phyloP scores from a whole-genome alignment of 139 green algal species.

The Chlorella ohadii region DNA sequence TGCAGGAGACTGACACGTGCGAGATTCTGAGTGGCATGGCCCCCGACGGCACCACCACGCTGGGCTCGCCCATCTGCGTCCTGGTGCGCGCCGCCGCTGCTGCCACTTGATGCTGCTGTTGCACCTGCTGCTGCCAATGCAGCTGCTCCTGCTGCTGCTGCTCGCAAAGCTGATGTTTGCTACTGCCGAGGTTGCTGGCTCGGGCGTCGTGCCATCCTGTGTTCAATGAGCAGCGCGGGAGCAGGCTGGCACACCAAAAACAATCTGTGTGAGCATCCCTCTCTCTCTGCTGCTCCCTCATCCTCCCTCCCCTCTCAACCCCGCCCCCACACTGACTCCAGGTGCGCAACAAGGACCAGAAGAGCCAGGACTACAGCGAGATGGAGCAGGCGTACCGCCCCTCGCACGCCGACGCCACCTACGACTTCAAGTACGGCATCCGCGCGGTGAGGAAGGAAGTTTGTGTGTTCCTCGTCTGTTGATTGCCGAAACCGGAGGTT shows the following conservation, averaged over 20 bases:
- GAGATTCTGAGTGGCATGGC: conserved; percentile 91
- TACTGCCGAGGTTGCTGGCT: no score
- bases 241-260: no score
- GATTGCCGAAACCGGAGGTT: no score
- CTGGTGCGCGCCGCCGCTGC: conserved; percentile 68
- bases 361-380: conserved; percentile 85
- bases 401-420: conserved; percentile 95
- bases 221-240: no score
- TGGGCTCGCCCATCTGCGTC: conserved; percentile 95
- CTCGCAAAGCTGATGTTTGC: no score
- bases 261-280: no score
- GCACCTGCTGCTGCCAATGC: no score
- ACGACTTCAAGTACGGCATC: conserved; percentile 99
- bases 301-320: no score
- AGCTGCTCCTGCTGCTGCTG: background rate
- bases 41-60: conserved; percentile 80
- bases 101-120: no score
- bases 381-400: conserved; percentile 93
- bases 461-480: no score
- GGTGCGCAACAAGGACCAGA: conserved; percentile 95
- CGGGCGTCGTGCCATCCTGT: no score
- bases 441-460: conserved; percentile 59
- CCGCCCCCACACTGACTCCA: background rate
- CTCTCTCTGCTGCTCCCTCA: no score
- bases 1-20: conserved; percentile 87